Evolutionary conservation across 768 basidiomycete species (phyloP).

Genomic region (Sarcodon aspratus): DNA sequence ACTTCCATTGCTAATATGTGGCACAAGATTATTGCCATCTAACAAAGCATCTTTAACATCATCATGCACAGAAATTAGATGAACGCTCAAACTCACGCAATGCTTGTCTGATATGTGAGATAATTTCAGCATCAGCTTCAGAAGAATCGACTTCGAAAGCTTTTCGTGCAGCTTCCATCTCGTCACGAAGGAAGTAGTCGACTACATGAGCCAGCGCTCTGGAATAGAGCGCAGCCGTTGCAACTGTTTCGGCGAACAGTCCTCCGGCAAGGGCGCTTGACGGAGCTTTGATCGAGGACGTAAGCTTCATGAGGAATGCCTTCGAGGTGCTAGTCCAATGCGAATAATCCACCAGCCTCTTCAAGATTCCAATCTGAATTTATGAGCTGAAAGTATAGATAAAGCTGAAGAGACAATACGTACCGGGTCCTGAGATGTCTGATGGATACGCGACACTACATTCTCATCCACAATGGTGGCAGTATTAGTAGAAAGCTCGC

Average conservation of each 20-base stretch:
- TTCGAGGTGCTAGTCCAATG: not conserved
- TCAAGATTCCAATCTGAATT: not conserved
- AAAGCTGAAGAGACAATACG: not conserved
- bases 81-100: slow-evolving; percentile 4
- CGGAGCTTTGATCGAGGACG: not conserved
- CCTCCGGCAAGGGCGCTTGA: slow-evolving; percentile 9
- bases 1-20: not conserved
- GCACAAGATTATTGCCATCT: not conserved
- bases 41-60: slow-evolving; percentile 1
- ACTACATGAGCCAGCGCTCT: slow-evolving; percentile 10
- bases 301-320: not conserved
- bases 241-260: slow-evolving; percentile 10
- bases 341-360: not conserved
- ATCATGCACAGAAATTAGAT: not conserved
- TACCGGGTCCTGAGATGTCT: not conserved
- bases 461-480: slow-evolving; percentile 1
- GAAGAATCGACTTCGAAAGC: not conserved
- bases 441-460: not conserved
- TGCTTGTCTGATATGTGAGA: slow-evolving; percentile 5
- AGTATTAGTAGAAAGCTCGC: slow-evolving; percentile 3
- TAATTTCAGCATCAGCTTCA: not conserved
- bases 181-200: slow-evolving; percentile 11
- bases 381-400: not conserved
- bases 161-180: slow-evolving; percentile 5
- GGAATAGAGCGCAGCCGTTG: slow-evolving; percentile 6